Evolutionary conservation across 306 rosid genomes (phyloP).

Genomic region (Clitoria ternatea): DNA sequence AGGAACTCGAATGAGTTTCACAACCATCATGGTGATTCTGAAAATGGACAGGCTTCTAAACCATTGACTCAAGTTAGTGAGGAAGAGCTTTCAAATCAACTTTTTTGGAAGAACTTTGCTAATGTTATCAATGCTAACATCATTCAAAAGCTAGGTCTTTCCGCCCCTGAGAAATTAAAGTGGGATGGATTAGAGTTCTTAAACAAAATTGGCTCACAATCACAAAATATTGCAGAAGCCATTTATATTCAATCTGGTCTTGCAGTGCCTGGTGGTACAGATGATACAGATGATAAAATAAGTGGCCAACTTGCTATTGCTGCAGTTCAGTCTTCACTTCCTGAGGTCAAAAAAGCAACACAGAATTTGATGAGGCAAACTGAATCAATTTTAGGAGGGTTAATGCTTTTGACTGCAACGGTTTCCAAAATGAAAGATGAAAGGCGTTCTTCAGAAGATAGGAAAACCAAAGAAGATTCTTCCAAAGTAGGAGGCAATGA

Average conservation of each 20-base stretch:
- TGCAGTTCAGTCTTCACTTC: constrained; percentile 59
- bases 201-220: constrained; percentile 72
- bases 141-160: constrained; percentile 72
- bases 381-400: constrained; percentile 83
- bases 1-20: constrained; percentile 33
- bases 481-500: constrained; percentile 31
- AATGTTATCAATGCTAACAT: constrained; percentile 61
- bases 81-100: constrained; percentile 49
- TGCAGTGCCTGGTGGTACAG: constrained; percentile 59
- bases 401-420: constrained; percentile 84
- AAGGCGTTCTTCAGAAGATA: constrained; percentile 38
- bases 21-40: constrained; percentile 25
- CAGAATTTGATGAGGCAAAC: constrained; percentile 75
- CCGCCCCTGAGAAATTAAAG: constrained; percentile 67
- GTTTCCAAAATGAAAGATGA: constrained; percentile 67
- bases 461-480: constrained; percentile 34
- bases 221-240: constrained; percentile 66
- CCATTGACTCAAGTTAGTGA: constrained; percentile 28
- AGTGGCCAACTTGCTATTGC: constrained; percentile 42
- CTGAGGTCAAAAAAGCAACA: constrained; percentile 75
- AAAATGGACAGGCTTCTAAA: constrained; percentile 39
- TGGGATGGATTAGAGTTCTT: constrained; percentile 91
- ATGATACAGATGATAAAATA: constrained; percentile 33
- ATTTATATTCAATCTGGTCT: constrained; percentile 81
- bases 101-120: constrained; percentile 78